Evolutionary conservation across 805 yeast genomes (phyloP).

Genomic region (Nakazawaea molendinolei): DNA sequence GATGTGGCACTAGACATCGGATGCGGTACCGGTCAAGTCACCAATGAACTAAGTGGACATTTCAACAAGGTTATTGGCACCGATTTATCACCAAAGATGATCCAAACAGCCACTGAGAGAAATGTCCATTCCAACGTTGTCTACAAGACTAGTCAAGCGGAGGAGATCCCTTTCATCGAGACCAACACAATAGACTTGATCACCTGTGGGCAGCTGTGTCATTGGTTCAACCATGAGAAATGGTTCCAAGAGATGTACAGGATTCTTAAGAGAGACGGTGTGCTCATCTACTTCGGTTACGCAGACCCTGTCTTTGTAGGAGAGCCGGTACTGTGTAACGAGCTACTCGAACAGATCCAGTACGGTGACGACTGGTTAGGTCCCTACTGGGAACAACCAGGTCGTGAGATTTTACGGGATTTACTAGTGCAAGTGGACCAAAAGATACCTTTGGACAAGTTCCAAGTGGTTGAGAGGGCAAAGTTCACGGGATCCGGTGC

Average conservation of each 20-base stretch:
- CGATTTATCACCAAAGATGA: slow-evolving; percentile 42
- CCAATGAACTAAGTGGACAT: slow-evolving; percentile 30
- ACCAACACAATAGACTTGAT: slow-evolving; percentile 45
- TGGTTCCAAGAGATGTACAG: slow-evolving; percentile 26
- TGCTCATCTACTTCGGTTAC: slow-evolving; percentile 72
- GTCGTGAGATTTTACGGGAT: slow-evolving; percentile 47
- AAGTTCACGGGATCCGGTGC: slow-evolving; percentile 20
- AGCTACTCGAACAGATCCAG: slow-evolving; percentile 35
- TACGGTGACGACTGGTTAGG: slow-evolving; percentile 46
- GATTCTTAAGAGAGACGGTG: slow-evolving; percentile 34
- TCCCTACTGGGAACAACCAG: slow-evolving; percentile 84
- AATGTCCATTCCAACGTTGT: slow-evolving; percentile 19
- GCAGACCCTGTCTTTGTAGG: slow-evolving; percentile 57
- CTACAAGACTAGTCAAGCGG: slow-evolving; percentile 18
- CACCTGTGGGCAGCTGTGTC: slow-evolving; percentile 81
- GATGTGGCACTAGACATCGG: slow-evolving; percentile 61
- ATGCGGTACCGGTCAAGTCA: slow-evolving; percentile 76
- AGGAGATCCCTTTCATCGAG: slow-evolving; percentile 22
- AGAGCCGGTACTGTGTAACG: slow-evolving; percentile 47
- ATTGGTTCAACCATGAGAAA: slow-evolving; percentile 51
- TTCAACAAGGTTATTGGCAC: slow-evolving; percentile 35
- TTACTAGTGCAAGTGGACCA: slow-evolving; percentile 34
- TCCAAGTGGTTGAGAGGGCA: slow-evolving; percentile 23
- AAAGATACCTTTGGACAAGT: slow-evolving; percentile 34
- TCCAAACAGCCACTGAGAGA: slow-evolving; percentile 31